A percentile compares a stretch with the other conserved stretches of the same genome.
Conservation (phyloP, 805 yeast genomes). For the Zygosaccharomyces siamensis region DNA sequence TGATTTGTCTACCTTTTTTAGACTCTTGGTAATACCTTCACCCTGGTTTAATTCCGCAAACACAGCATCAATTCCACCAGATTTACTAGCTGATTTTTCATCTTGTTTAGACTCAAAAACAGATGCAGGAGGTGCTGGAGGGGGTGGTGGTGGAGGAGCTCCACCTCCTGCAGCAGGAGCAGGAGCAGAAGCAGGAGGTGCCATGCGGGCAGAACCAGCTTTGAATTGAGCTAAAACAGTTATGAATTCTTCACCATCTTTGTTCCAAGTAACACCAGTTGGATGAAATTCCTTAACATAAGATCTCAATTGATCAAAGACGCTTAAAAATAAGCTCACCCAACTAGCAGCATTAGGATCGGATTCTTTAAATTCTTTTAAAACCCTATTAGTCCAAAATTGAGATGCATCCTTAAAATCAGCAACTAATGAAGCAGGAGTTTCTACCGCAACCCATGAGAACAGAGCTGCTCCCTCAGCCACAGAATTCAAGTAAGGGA, state of each 20-base stretch:
- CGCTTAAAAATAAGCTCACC: constrained; percentile 61
- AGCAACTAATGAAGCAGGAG: constrained; percentile 70
- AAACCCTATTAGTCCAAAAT: constrained; percentile 88
- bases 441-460: constrained; percentile 80
- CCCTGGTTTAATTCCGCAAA: constrained; percentile 90
- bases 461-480: constrained; percentile 86
- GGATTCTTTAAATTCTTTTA: constrained; percentile 75
- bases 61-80: constrained; percentile 75
- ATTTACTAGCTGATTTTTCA: constrained; percentile 23
- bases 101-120: constrained; percentile 45
- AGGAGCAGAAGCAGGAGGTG: constrained; percentile 23
- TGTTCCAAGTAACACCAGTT: constrained; percentile 80
- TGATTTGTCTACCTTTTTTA: constrained; percentile 88
- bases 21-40: constrained; percentile 71
- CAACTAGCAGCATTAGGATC: constrained; percentile 71
- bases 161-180: constrained; percentile 32
- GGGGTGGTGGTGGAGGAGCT: constrained; percentile 36
- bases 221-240: constrained; percentile 27
- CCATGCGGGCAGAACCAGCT: constrained; percentile 10
- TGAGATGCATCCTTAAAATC: constrained; percentile 89
- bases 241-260: constrained; percentile 52
- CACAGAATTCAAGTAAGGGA: constrained; percentile 73
- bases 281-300: constrained; percentile 76
- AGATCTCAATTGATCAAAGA: constrained; percentile 64
- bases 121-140: constrained; percentile 55